Conservation (phyloP, 305 asterid species). For the Fraxinus sp. region DNA sequence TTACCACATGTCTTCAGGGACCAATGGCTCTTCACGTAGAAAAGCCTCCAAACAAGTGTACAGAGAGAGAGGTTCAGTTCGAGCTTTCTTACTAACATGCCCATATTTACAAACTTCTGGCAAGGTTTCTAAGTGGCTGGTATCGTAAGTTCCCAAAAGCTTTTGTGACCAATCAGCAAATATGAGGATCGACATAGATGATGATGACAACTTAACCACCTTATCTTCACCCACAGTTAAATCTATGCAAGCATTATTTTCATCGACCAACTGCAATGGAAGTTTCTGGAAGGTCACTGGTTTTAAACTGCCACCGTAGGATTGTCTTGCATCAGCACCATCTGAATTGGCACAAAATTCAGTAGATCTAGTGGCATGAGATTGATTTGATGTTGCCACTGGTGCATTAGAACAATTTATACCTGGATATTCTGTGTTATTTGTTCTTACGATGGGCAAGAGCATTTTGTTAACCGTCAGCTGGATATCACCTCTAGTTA, state of each 20-base stretch:
- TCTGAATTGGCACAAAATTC: constrained; percentile 40
- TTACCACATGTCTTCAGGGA: constrained; percentile 99
- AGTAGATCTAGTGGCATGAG: constrained; percentile 28
- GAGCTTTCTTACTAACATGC: constrained; percentile 81
- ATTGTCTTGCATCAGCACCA: constrained; percentile 42
- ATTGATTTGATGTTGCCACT: constrained; percentile 36
- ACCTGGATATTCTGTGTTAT: constrained; percentile 33
- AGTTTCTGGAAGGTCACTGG: constrained; percentile 54
- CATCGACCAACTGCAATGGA: constrained; percentile 91
- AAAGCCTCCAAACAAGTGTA: constrained; percentile 97
- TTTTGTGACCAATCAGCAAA: constrained; percentile 98
- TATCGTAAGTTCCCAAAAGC: constrained; percentile 81
- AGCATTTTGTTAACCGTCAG: constrained; percentile 77
- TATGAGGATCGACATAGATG: constrained; percentile 85
- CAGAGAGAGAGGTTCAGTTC: constrained; percentile 89
- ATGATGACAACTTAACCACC: constrained; percentile 76
- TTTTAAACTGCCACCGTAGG: constrained; percentile 48
- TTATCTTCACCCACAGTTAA: constrained; percentile 80
- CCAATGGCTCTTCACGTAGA: constrained; percentile 96
- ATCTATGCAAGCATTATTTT: constrained; percentile 90
- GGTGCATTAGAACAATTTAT: constrained; percentile 38
- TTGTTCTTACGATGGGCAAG: constrained; percentile 72
- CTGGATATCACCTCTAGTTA: constrained; percentile 85
- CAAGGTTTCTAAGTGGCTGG: constrained; percentile 73
- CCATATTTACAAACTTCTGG: constrained; percentile 84